A percentile compares a stretch with the other conserved stretches of the same genome.
Conservation (phyloP, 2,329 filamentous ascomycete species). For the Samsoniella hepiali region DNA sequence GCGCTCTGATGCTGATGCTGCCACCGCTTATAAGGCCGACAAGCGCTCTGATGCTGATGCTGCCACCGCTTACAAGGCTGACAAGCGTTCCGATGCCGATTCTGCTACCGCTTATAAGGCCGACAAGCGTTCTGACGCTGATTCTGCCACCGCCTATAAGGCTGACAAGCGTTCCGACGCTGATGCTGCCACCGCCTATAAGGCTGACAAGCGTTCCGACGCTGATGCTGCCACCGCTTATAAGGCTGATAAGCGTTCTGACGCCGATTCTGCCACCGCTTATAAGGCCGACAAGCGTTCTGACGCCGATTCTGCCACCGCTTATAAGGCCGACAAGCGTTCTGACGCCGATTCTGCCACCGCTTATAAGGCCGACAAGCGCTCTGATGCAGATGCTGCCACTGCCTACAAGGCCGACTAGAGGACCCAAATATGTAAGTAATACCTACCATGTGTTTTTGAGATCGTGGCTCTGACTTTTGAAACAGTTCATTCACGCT, state of each 20-base stretch:
- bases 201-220: not conserved
- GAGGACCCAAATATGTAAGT: no score
- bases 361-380: no score
- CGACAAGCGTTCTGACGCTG: not conserved
- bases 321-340: not conserved
- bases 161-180: not conserved
- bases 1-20: no score
- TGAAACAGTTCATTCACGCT: no score
- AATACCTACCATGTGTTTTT: no score
- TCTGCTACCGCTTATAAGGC: not conserved
- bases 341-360: no score
- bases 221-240: not conserved
- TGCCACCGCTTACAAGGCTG: no score
- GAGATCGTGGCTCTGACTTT: no score
- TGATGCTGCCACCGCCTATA: not conserved
- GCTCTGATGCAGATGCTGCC: no score
- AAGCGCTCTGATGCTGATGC: no score
- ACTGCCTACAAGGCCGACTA: no score
- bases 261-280: not conserved
- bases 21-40: no score
- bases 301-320: not conserved
- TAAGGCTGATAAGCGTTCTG: not conserved
- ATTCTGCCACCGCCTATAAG: not conserved
- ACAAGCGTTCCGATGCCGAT: not conserved
- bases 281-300: not conserved